These are phyloP conservation scores for Rhizomucor miehei DNA, from an alignment of 371 early-diverging fungal species.

Conservation along the genomic window DNA sequence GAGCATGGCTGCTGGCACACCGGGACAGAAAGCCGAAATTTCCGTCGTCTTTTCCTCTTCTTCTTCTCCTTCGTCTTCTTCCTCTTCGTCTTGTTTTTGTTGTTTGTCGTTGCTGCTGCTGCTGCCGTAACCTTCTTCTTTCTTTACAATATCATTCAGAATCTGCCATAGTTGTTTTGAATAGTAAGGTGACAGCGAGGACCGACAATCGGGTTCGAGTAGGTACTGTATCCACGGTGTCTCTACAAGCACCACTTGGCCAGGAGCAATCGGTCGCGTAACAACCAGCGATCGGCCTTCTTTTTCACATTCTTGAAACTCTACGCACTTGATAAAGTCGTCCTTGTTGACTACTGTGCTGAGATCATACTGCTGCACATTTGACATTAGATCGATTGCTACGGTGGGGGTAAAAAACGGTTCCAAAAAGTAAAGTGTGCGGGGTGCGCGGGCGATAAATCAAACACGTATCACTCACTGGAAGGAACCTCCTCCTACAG, in stretches of 20 bases:
- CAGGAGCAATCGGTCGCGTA: constrained; percentile 22
- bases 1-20: constrained; percentile 48
- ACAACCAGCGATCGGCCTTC: constrained; percentile 42
- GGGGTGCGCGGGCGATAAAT: too few species aligned
- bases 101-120: background rate
- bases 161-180: constrained; percentile 36
- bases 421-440: too few species aligned
- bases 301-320: constrained; percentile 25
- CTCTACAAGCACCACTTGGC: constrained; percentile 39
- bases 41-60: too few species aligned
- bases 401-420: too few species aligned
- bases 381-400: too few species aligned
- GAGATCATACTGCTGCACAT: constrained; percentile 19
- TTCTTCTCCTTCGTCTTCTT: background rate
- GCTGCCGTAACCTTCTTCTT: background rate
- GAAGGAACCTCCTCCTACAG: background rate
- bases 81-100: background rate
- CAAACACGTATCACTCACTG: too few species aligned
- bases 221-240: constrained; percentile 33
- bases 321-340: constrained; percentile 20
- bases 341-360: constrained; percentile 35
- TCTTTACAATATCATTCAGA: constrained; percentile 14
- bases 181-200: constrained; percentile 37
- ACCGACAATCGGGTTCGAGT: constrained; percentile 37
- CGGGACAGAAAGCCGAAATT: constrained; percentile 26